phyloP scores from a whole-genome alignment of 352 stramenopile species.

The Phytopythium helicoides region DNA sequence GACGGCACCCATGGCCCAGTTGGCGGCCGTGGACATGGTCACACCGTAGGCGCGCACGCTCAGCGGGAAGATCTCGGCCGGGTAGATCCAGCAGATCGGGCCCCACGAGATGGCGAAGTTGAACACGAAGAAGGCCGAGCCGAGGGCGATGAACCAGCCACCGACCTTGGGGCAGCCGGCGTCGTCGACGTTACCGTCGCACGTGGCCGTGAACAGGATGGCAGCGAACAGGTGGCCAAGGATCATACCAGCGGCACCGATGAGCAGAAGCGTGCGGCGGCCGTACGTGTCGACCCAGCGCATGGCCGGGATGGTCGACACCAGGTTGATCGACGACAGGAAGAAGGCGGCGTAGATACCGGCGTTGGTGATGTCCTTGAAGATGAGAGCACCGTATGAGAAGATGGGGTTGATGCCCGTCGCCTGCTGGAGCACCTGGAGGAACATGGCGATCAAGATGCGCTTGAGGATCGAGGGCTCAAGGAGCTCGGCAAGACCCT shows the following conservation, averaged over 20 bases:
- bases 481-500: constrained; percentile 22
- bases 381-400: constrained; percentile 18
- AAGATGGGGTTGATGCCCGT: constrained; percentile 36
- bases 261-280: constrained; percentile 33
- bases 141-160: constrained; percentile 35
- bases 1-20: constrained; percentile 37
- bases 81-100: constrained; percentile 52
- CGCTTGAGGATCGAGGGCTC: constrained; percentile 23
- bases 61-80: constrained; percentile 50
- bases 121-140: constrained; percentile 33
- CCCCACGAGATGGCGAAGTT: constrained; percentile 47
- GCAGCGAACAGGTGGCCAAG: constrained; percentile 31
- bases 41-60: constrained; percentile 34
- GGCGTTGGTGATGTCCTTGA: constrained; percentile 28
- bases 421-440: constrained; percentile 40
- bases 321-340: constrained; percentile 26
- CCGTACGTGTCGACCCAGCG: constrained; percentile 31
- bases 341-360: constrained; percentile 19
- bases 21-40: constrained; percentile 22
- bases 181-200: constrained; percentile 25
- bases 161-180: constrained; percentile 20
- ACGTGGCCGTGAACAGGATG: constrained; percentile 36
- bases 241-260: constrained; percentile 40
- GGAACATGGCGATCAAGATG: constrained; percentile 23
- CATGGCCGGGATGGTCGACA: constrained; percentile 39